Percentiles rank a stretch among this genome's conserved stretches.
Evolutionary conservation across 2,329 filamentous ascomycete species (phyloP).

Genomic region (Mycosphaerella arachidis): DNA sequence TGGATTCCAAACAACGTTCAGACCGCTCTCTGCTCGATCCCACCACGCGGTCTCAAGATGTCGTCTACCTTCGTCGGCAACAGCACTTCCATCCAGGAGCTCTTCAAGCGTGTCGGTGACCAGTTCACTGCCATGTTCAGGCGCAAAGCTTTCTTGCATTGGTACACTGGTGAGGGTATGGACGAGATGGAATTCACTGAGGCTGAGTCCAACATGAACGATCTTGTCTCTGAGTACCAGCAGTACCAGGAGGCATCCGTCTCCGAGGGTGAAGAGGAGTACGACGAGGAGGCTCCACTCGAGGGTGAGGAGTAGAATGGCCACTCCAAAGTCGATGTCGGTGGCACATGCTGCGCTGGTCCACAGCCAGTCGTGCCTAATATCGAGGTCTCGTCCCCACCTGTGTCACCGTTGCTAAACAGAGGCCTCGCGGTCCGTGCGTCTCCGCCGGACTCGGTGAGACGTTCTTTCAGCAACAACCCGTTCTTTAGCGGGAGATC

Average conservation of each 20-base stretch:
- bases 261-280: slow-evolving; percentile 95
- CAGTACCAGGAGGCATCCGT: slow-evolving; percentile 99
- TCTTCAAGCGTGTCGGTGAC: slow-evolving; percentile 99
- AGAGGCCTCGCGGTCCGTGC: too few species aligned
- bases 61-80: slow-evolving; percentile 98
- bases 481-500: not conserved
- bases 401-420: not conserved
- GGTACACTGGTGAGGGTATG: slow-evolving; percentile 99
- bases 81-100: slow-evolving; percentile 99
- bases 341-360: not conserved
- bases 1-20: slow-evolving; percentile 99
- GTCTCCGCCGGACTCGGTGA: too few species aligned
- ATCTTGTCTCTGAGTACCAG: slow-evolving; percentile 98
- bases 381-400: not conserved
- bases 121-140: slow-evolving; percentile 99
- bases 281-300: slow-evolving; percentile 74
- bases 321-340: not conserved
- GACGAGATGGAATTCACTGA: slow-evolving; percentile 99
- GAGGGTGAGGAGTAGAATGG: slow-evolving; percentile 64
- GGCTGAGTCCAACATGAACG: slow-evolving; percentile 99
- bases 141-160: slow-evolving; percentile 99
- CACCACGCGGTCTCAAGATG: slow-evolving; percentile 97
- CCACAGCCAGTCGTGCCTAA: not conserved
- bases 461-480: too few species aligned
- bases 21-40: slow-evolving; percentile 98